These are phyloP conservation scores for Gastrolobium villosum DNA, from an alignment of 306 rosid genomes.

Conservation along the genomic window DNA sequence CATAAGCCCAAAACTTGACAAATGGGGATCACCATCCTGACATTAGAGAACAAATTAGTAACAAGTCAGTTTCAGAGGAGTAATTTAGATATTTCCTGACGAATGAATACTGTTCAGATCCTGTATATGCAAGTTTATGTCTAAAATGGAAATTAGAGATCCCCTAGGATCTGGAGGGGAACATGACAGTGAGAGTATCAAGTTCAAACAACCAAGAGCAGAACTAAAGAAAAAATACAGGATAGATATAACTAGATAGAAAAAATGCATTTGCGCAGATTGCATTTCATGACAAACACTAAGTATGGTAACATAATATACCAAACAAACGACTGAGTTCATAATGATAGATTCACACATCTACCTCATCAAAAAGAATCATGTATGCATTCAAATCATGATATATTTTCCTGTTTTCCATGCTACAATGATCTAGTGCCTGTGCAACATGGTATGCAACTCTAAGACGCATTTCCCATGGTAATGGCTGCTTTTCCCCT, in stretches of 20 bases:
- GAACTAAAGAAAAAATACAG: conserved; percentile 2
- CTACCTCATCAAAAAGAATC: conserved; percentile 91
- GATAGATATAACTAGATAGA: conserved; percentile 21
- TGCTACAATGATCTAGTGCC: conserved; percentile 92
- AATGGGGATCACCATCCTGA: conserved; percentile 94
- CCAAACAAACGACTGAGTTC: conserved; percentile 31
- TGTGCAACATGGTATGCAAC: conserved; percentile 86
- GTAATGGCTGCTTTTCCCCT: conserved; percentile 97
- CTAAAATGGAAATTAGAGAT: too few relatives aligned
- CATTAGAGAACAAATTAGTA: conserved; percentile 44
- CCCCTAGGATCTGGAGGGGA: not conserved
- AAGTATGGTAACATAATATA: conserved; percentile 16
- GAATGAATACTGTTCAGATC: not conserved
- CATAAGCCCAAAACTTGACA: conserved; percentile 96
- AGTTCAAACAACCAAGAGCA: conserved; percentile 14
- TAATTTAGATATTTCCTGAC: conserved; percentile 2
- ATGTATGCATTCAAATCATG: conserved; percentile 93
- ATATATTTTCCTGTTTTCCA: conserved; percentile 82
- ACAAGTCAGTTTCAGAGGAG: conserved; percentile 8
- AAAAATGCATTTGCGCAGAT: conserved; percentile 20
- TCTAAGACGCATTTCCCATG: conserved; percentile 97
- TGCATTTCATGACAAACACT: conserved; percentile 11
- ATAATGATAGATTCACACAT: conserved; percentile 22
- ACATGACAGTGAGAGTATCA: not conserved
- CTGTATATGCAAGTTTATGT: too few relatives aligned